Evolutionary conservation across 192 early-diverging fungal genomes (phyloP).

Genomic region (Entophlyctis luteolus): DNA sequence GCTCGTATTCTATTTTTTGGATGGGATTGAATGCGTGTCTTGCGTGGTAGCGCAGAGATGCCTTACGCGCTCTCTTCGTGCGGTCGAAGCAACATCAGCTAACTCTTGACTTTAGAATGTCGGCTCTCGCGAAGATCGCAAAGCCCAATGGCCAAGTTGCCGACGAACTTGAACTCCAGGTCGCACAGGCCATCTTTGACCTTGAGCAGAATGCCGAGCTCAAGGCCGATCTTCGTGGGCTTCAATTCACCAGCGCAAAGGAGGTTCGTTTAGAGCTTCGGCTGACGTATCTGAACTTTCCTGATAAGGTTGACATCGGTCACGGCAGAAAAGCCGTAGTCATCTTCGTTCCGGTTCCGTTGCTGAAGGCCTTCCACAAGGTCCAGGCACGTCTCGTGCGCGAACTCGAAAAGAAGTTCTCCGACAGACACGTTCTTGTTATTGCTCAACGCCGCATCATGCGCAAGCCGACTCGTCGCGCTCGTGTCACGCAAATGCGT

Average conservation of each 20-base stretch:
- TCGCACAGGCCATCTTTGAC: slow-evolving; percentile 94
- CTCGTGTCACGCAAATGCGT: slow-evolving; percentile 86
- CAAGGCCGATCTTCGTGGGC: slow-evolving; percentile 91
- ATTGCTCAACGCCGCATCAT: slow-evolving; percentile 93
- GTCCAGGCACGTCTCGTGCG: slow-evolving; percentile 92
- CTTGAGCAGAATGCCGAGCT: slow-evolving; percentile 93
- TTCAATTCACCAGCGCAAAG: slow-evolving; percentile 93
- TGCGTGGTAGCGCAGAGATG: too few relatives aligned
- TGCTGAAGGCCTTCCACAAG: slow-evolving; percentile 93
- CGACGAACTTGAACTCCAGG: slow-evolving; percentile 86
- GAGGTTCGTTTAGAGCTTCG: slow-evolving; percentile 58
- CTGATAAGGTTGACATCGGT: slow-evolving; percentile 75
- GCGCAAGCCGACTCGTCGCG: slow-evolving; percentile 84
- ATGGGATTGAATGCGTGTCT: too few relatives aligned
- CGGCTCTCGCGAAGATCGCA: slow-evolving; percentile 54
- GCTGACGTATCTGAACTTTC: not conserved
- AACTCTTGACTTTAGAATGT: too few relatives aligned
- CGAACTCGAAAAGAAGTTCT: slow-evolving; percentile 99
- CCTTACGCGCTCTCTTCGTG: too few relatives aligned
- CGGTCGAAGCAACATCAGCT: too few relatives aligned
- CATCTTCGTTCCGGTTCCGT: slow-evolving; percentile 94
- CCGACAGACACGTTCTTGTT: slow-evolving; percentile 96
- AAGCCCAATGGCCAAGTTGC: slow-evolving; percentile 58
- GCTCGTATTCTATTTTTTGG: too few relatives aligned
- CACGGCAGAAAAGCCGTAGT: slow-evolving; percentile 94